Evolutionary conservation across 768 basidiomycete genomes (phyloP), one percentile per base, ranked within the genome.

Genomic region (Tulasnella sp.): DNA sequence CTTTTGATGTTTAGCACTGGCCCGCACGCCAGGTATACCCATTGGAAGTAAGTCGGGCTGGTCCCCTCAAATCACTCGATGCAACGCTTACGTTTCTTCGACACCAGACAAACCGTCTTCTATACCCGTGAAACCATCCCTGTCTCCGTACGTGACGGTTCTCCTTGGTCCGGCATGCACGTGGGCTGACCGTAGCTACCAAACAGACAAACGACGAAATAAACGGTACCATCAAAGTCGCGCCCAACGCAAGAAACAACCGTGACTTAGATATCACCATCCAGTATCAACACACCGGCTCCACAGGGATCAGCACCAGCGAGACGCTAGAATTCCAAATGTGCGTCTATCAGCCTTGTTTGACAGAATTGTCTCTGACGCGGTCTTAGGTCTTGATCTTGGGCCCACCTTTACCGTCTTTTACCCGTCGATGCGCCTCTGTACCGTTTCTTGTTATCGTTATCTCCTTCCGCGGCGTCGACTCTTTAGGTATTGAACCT

Each of bases 1-100:
- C 93, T 93, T 82, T 91, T 96, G 78, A 89, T 90, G 81, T 99
- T 99, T 84, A 97, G 95, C 67, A 99, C 97, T 15, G 97, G 97
- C 15, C 97, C 97, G 17, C 97, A 99, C 80, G 93, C 96, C 75
- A 92, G 94, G 83, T 96, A 96, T 85, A 96, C 94, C 36, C 94
- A 96, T 83, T 96, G 94, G 94, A 96, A 96, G 95, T 96, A 80
- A 82, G 93, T 77, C 19, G 89, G 34, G 15, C 40, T 73, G 71
- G 49, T 38, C 25, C 7, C 68, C 17, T 64, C 5, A 17, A 29
- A 40, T 42, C 76, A 78, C 5, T 38, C 31, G 19, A 9, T 71
- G 9, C 31, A 64, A 14, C 72, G 78, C 49, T 70, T 15, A 54
- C 31, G 19, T 38, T 40, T 25, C 38, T 34, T 45, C 4, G 31